These are phyloP conservation scores for Stagonosporopsis cucurbitacearum DNA, from an alignment of 2,329 filamentous ascomycete species.

Conservation along the genomic window DNA sequence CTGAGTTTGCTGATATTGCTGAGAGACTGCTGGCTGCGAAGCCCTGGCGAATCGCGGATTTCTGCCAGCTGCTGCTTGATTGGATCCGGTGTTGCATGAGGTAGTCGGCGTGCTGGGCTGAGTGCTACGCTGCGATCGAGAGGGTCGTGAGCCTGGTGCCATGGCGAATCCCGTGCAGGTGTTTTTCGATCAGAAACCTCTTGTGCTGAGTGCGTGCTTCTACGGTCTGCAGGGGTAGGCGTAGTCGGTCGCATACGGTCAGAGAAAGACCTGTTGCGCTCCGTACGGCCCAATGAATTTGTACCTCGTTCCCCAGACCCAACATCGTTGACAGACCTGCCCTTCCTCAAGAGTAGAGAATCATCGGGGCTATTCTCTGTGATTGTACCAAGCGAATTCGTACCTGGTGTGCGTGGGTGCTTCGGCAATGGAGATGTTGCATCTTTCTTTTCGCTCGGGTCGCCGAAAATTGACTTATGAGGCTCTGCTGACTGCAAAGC, in stretches of 20 bases:
- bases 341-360: conserved; percentile 50
- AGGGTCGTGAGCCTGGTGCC: conserved; percentile 56
- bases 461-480: conserved; percentile 44
- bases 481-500: conserved; percentile 28
- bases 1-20: conserved; percentile 50
- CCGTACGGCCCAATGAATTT: conserved; percentile 49
- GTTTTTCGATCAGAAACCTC: conserved; percentile 27
- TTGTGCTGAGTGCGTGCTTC: conserved; percentile 35
- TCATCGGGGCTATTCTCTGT: conserved; percentile 57
- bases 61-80: conserved; percentile 46
- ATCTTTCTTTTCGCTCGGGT: conserved; percentile 36
- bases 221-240: conserved; percentile 38
- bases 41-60: conserved; percentile 47
- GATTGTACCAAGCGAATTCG: conserved; percentile 57
- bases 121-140: conserved; percentile 51
- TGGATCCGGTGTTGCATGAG: conserved; percentile 47
- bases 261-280: conserved; percentile 42
- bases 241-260: conserved; percentile 43
- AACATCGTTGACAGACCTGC: conserved; percentile 51
- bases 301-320: conserved; percentile 52
- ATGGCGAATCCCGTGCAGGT: conserved; percentile 36
- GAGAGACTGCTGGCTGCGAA: conserved; percentile 53
- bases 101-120: conserved; percentile 43
- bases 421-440: conserved; percentile 36
- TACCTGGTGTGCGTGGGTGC: conserved; percentile 39